A percentile compares a stretch with the other conserved stretches of the same genome.
Conservation (phyloP, 192 early-diverging fungal species). For the Mortierella hygrophila region DNA sequence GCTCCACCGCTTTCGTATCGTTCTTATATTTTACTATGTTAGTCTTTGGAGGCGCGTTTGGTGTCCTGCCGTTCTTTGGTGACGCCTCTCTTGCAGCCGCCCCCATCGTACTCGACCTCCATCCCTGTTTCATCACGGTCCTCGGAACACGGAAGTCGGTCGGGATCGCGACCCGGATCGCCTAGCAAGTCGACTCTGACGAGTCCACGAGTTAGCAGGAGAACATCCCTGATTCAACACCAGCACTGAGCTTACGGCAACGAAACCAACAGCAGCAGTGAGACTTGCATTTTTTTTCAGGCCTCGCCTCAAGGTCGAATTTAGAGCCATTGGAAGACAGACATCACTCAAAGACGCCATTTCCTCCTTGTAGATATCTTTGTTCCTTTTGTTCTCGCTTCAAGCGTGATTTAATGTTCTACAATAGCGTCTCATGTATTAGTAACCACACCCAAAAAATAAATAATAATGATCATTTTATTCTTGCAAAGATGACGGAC, state of each 20-base stretch:
- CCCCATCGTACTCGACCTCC: constrained; percentile 59
- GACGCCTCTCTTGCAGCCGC: constrained; percentile 75
- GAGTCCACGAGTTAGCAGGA: constrained; percentile 17
- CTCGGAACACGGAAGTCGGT: constrained; percentile 23
- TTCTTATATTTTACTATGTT: neutral
- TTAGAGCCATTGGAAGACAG: neutral
- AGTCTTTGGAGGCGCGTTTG: constrained; percentile 79
- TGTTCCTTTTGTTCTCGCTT: neutral
- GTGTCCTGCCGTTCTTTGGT: constrained; percentile 80
- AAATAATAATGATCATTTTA: neutral
- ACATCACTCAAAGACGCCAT: neutral
- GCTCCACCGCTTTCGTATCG: neutral
- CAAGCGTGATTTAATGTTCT: neutral
- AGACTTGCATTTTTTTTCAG: constrained; percentile 5
- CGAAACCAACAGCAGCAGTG: neutral
- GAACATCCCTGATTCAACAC: constrained; percentile 31
- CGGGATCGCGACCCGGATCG: constrained; percentile 38
- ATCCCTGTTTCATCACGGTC: constrained; percentile 38
- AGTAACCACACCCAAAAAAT: neutral
- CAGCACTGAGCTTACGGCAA: neutral
- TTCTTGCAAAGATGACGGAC: neutral
- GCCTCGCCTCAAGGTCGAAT: neutral
- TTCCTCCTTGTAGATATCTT: neutral
- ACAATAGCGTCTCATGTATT: neutral
- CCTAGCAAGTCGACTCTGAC: constrained; percentile 16